Evolutionary conservation across 345 rosid species (phyloP).

Genomic region (Draba incana): DNA sequence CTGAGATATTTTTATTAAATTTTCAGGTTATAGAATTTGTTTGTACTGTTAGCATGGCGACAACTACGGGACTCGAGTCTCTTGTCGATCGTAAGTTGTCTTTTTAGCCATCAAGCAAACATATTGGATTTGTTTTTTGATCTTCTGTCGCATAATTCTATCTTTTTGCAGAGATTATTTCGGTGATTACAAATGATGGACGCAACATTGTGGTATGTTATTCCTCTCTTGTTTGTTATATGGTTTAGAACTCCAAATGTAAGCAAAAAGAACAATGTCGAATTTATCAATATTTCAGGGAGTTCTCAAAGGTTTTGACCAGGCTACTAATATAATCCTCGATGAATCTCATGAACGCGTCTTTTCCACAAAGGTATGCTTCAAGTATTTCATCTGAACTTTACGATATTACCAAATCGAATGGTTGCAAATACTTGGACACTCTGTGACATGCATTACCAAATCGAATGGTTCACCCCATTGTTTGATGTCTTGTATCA

Average conservation of each 20-base stretch:
- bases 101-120: neutral
- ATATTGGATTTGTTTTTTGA: neutral
- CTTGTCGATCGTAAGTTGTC: constrained; percentile 68
- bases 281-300: constrained; percentile 48
- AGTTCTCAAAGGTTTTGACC: constrained; percentile 81
- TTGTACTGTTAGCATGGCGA: constrained; percentile 50
- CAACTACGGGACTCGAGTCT: constrained; percentile 74
- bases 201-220: constrained; percentile 82
- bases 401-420: neutral
- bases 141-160: neutral
- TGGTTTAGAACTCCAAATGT: neutral
- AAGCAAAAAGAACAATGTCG: neutral
- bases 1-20: neutral
- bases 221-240: neutral
- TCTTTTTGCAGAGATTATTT: constrained; percentile 58
- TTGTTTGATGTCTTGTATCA: neutral
- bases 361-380: constrained; percentile 76
- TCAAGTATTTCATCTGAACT: neutral
- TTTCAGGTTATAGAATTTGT: constrained; percentile 15
- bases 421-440: neutral
- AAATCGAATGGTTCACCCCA: neutral
- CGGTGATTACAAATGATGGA: constrained; percentile 88
- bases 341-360: constrained; percentile 96
- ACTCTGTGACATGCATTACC: neutral
- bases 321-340: constrained; percentile 84